These are phyloP conservation scores for Neonectria magnoliae DNA, from an alignment of 2,329 filamentous ascomycete genomes.

Conservation along the genomic window DNA sequence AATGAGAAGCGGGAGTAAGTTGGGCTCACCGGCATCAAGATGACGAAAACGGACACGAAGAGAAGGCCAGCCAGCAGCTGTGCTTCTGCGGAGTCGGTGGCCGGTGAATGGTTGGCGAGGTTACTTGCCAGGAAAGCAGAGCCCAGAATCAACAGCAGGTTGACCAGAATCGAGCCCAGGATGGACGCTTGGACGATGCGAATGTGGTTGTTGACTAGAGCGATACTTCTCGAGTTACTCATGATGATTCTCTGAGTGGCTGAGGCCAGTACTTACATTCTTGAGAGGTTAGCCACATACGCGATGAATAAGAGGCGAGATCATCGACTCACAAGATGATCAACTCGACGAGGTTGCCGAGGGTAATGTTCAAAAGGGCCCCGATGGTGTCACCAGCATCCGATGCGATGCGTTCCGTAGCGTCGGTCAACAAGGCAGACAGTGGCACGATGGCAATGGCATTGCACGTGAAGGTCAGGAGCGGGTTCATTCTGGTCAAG, in stretches of 20 bases:
- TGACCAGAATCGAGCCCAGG: constrained; percentile 80
- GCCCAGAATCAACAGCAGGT: constrained; percentile 77
- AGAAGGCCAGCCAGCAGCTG: constrained; percentile 50
- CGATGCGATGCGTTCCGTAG: constrained; percentile 67
- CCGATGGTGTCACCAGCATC: constrained; percentile 68
- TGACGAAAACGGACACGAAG: constrained; percentile 52
- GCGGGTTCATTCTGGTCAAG: constrained; percentile 46
- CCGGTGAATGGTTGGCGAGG: constrained; percentile 73
- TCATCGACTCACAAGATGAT: constrained; percentile 62
- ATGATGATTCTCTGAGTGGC: background rate
- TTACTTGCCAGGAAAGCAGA: constrained; percentile 79
- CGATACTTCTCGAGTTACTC: constrained; percentile 56
- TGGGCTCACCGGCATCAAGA: constrained; percentile 49
- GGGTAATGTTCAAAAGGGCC: constrained; percentile 69
- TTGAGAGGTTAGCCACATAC: constrained; percentile 43
- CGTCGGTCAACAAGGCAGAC: constrained; percentile 66
- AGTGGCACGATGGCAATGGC: constrained; percentile 69
- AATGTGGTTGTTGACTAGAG: constrained; percentile 68
- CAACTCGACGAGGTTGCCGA: constrained; percentile 71
- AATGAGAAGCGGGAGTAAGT: rapidly evolving
- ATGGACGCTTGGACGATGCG: constrained; percentile 80
- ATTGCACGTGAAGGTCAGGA: constrained; percentile 66
- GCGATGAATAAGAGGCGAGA: background rate
- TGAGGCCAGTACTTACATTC: constrained; percentile 46
- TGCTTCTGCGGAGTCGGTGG: constrained; percentile 46